Evolutionary conservation across 306 rosid genomes (phyloP), one percentile per base, ranked within the genome.

Genomic region (Cucumis melo): DNA sequence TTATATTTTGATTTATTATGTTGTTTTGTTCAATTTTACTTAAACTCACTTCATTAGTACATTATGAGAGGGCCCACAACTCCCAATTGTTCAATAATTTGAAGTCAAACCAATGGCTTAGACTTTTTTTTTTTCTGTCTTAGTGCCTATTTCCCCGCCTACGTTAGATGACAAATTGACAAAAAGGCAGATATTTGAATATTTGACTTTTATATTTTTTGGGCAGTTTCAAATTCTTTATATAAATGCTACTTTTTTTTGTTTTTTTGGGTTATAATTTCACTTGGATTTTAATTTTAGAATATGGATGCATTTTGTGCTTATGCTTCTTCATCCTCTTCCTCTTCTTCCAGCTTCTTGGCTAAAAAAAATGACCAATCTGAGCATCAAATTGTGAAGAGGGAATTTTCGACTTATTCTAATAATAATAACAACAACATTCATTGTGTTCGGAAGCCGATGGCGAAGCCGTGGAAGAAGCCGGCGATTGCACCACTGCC

Each of bases 401-500:
- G 32, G n/a, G 48, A 53, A 10, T 5, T 67, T 48, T 73, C 66
- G 9, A 60, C 42, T 42, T 17, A 76, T 48, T 72, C 85, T 3
- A 24, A 32, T 51, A 51, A 51, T 16, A 16, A 80, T 39, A n/a
- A n/a, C n/a, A n/a, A 27, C 29, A 17, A 80, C 24, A 88, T 89
- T 39, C 90, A 80, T 72, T 65, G 91, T 0, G 88, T 89, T 48
- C 46, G 82, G 21, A 89, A 87, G 82, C n/a, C 87, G 27, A 75
- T 78, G 1, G 55, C 83, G 3, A 91, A 93, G 81, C 86, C 88
- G 3, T 83, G 85, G 87, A 87, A 84, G 87, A 93, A 88, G 80
- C 86, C 92, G 12, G 66, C 82, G 10, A 82, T 86, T 44, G 92
- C 89, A 0, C 92, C 96, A 4, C 81, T 84, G 48, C 86, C 88